Evolutionary conservation across 192 early-diverging fungal species (phyloP).

Genomic region (Irineochytrium annulatum): DNA sequence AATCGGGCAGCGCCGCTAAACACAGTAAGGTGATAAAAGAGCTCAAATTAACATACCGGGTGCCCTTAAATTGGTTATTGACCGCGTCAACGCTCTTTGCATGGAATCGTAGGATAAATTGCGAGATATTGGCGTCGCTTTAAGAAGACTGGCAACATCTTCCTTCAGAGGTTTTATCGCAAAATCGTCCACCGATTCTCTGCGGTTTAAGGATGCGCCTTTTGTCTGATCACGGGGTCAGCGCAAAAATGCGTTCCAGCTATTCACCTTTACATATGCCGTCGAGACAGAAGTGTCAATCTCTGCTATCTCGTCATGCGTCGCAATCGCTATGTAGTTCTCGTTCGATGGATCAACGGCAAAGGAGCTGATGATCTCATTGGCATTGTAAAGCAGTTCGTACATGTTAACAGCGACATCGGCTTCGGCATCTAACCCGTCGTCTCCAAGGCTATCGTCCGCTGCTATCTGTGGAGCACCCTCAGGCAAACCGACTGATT

Average conservation of each 20-base stretch:
- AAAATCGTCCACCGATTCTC: constrained; percentile 34
- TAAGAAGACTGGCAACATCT: neutral
- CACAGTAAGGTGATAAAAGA: constrained; percentile 6
- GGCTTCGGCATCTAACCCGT: constrained; percentile 11
- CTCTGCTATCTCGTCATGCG: constrained; percentile 63
- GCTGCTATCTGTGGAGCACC: too few relatives aligned
- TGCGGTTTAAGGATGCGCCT: constrained; percentile 12
- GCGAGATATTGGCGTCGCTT: constrained; percentile 27
- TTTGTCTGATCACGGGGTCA: constrained; percentile 1
- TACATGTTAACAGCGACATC: constrained; percentile 19
- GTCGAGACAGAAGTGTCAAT: too few relatives aligned
- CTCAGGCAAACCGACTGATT: too few relatives aligned
- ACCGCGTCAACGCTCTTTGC: constrained; percentile 52
- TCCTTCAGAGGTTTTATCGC: constrained; percentile 23
- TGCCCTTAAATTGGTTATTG: constrained; percentile 31
- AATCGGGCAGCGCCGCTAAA: constrained; percentile 8
- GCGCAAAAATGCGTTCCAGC: neutral
- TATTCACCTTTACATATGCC: too few relatives aligned
- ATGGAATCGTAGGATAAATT: constrained; percentile 59
- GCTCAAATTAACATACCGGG: constrained; percentile 1
- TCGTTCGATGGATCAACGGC: constrained; percentile 47
- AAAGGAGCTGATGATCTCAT: constrained; percentile 42
- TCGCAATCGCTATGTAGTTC: constrained; percentile 61
- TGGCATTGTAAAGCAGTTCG: constrained; percentile 26
- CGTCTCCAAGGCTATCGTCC: too few relatives aligned